Evolutionary conservation across 306 rosid species (phyloP).

Genomic region (Trifolium pratense): DNA sequence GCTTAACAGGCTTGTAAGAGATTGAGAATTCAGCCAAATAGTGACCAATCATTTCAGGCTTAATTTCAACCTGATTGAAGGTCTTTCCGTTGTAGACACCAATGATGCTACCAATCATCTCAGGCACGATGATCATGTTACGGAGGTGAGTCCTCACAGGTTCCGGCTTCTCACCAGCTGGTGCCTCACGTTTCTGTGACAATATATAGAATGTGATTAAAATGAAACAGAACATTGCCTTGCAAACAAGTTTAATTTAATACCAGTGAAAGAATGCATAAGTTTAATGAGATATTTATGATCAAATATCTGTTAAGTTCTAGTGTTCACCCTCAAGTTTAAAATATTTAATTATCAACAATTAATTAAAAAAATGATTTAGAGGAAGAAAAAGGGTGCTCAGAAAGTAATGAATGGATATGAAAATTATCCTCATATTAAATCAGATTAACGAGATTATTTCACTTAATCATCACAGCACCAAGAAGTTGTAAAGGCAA

Average conservation of each 20-base stretch:
- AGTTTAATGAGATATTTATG: not conserved
- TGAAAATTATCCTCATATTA: too few species aligned
- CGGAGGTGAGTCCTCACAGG: constrained; percentile 92
- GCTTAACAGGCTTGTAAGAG: constrained; percentile 96
- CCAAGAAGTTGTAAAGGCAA: too few species aligned
- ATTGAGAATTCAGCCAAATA: constrained; percentile 93
- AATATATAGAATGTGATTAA: not conserved
- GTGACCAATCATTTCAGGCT: constrained; percentile 68
- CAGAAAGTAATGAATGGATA: too few species aligned
- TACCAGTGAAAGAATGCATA: too few species aligned
- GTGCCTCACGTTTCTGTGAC: constrained; percentile 87
- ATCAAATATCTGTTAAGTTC: not conserved
- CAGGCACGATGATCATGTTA: constrained; percentile 58
- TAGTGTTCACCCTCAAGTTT: not conserved
- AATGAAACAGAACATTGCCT: not conserved
- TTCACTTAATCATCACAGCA: too few species aligned
- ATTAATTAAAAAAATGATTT: too few species aligned
- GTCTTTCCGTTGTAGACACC: constrained; percentile 59
- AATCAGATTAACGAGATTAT: too few species aligned
- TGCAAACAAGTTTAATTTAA: not conserved
- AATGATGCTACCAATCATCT: constrained; percentile 57
- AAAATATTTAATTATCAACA: too few species aligned
- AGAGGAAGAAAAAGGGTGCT: too few species aligned
- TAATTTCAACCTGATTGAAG: constrained; percentile 62
- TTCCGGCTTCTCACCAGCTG: constrained; percentile 88